A percentile compares a stretch with the other conserved stretches of the same genome.
Conservation (phyloP, 768 basidiomycete genomes). For the Coprinopsis marcescibilis region DNA sequence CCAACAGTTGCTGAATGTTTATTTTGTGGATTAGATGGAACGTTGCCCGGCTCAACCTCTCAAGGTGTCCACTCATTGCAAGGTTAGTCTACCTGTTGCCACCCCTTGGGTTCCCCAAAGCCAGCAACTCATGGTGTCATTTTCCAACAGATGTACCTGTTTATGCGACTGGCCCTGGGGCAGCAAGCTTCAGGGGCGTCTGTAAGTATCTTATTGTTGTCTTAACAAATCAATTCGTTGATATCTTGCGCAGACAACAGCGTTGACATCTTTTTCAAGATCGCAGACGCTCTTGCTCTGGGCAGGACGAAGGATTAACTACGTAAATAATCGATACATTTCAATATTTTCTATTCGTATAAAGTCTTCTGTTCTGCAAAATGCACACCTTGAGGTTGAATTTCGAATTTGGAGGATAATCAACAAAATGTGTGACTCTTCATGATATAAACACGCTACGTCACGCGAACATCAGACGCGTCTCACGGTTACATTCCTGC, state of each 20-base stretch:
- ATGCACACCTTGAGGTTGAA: too few relatives aligned
- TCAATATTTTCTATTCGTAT: too few relatives aligned
- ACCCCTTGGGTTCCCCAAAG: neutral
- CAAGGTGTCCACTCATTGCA: constrained; percentile 40
- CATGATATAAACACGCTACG: neutral
- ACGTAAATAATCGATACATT: too few relatives aligned
- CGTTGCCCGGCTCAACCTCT: constrained; percentile 25
- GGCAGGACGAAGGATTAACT: constrained; percentile 7
- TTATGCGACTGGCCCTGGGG: constrained; percentile 38
- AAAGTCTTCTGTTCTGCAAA: too few relatives aligned
- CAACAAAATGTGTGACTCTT: neutral
- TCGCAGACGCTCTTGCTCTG: constrained; percentile 30
- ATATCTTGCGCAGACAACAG: constrained; percentile 30
- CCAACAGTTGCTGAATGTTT: neutral
- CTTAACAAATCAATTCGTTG: neutral
- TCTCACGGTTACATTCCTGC: neutral
- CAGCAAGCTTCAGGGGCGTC: constrained; percentile 36
- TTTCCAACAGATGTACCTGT: constrained; percentile 34
- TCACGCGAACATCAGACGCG: neutral
- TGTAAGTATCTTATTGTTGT: constrained; percentile 24
- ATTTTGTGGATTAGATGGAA: constrained; percentile 22
- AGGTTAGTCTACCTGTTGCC: constrained; percentile 19
- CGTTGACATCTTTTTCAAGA: constrained; percentile 38
- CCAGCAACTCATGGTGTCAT: neutral
- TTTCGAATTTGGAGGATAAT: too few relatives aligned